A percentile compares a stretch with the other conserved stretches of the same genome.
These are phyloP conservation scores for Blastobotrys attinorum DNA, from an alignment of 805 yeast species.

Conservation along the genomic window DNA sequence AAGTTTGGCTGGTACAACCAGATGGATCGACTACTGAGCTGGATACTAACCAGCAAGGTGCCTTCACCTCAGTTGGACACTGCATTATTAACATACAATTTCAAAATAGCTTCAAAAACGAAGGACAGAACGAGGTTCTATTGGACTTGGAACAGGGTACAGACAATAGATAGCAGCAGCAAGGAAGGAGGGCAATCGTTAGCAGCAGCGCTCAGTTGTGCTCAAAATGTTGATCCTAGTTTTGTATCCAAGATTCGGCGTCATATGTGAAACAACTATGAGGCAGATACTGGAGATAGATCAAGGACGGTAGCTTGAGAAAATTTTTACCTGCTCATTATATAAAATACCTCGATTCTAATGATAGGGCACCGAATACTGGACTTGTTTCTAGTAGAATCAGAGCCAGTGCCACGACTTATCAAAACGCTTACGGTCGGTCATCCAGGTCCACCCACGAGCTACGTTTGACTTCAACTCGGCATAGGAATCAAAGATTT, in stretches of 20 bases:
- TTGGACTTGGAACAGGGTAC: constrained; percentile 11
- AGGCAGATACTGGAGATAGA: too few species aligned
- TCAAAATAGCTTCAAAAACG: constrained; percentile 17
- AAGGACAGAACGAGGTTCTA: constrained; percentile 16
- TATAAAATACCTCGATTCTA: constrained; percentile 16
- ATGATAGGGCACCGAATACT: too few species aligned
- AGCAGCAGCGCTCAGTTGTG: too few species aligned
- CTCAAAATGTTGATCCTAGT: too few species aligned
- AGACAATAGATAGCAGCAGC: neutral
- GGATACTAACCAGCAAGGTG: constrained; percentile 4
- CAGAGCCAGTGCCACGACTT: too few species aligned
- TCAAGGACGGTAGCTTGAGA: neutral
- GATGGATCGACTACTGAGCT: constrained; percentile 10
- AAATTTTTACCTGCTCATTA: constrained; percentile 5
- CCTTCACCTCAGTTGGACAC: constrained; percentile 2
- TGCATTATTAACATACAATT: constrained; percentile 15
- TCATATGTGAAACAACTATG: too few species aligned
- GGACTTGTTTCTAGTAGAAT: too few species aligned
- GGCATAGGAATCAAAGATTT: too few species aligned
- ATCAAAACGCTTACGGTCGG: too few species aligned
- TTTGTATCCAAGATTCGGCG: too few species aligned
- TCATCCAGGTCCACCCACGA: too few species aligned
- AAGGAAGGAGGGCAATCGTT: neutral
- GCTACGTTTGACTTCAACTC: too few species aligned
- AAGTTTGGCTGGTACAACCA: constrained; percentile 8